These are phyloP conservation scores for Colletotrichum sidae DNA, from an alignment of 2,329 filamentous ascomycete species.

Conservation along the genomic window DNA sequence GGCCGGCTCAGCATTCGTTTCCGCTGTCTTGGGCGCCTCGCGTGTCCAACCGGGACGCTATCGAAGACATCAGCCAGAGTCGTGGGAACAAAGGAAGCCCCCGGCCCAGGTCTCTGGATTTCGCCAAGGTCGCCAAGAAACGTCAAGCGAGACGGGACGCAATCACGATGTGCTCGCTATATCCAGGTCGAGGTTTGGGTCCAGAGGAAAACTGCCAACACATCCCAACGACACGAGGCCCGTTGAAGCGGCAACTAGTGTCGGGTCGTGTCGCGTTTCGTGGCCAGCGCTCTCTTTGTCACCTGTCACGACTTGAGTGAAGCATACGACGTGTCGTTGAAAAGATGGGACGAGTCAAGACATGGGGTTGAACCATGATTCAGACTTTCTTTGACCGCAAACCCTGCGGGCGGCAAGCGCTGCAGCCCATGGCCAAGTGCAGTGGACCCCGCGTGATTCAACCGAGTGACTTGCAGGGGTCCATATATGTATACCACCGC, in stretches of 20 bases:
- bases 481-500: too few relatives aligned
- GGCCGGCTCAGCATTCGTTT: not conserved
- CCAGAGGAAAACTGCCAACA: too few relatives aligned
- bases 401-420: conserved; percentile 14
- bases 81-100: conserved; percentile 10
- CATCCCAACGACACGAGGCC: conserved; percentile 1
- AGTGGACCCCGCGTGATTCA: conserved; percentile 1
- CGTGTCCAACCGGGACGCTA: not conserved
- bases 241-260: conserved; percentile 1
- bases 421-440: not conserved
- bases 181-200: too few relatives aligned
- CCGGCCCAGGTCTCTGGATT: conserved; percentile 7
- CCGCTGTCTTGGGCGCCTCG: not conserved
- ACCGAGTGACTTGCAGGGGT: not conserved
- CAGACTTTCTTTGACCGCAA: conserved; percentile 10
- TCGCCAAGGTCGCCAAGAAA: conserved; percentile 19
- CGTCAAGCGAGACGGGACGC: conserved; percentile 1
- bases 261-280: not conserved
- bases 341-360: conserved; percentile 32
- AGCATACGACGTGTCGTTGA: conserved; percentile 12
- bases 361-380: not conserved
- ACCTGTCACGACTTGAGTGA: conserved; percentile 2
- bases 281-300: conserved; percentile 17
- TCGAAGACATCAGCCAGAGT: not conserved
- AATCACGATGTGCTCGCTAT: not conserved